Base-by-base conservation (phyloP, 345 rosid genomes). In the Pugionium dolabratum region DNA sequence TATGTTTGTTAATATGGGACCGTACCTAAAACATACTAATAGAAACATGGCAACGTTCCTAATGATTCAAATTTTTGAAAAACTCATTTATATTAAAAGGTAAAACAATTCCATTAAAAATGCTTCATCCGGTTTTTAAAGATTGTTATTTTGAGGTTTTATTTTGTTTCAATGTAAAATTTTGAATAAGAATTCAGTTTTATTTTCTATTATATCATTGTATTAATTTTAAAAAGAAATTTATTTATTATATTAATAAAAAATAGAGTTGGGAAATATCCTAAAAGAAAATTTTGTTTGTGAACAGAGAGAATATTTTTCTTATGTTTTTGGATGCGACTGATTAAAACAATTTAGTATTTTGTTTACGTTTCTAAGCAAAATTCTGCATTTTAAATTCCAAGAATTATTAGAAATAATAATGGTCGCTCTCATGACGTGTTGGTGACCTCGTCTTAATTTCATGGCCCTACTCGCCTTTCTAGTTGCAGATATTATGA, bases 381-480 rank as follows among this genome's bases (percentile, higher is more conserved):
- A 18, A 18, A 40, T 7, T 40, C 3, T 10, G 9, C 7, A 8
- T 9, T 18, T 34, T 34, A 34, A 3, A 1, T 3, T 34, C 4
- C 36, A 34, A 3, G 5, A 3, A 34, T 34, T 34, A 40, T 7
- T 40, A 5, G 44, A 40, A 40, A 8, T 9, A 40, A 40, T 40
- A 7, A 34, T 5, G 42, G 44, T 65, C 67, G 72, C 56, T 53
- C 53, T 67, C 77, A 66, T 72, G 71, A 65, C 77, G 72, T 72
- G 77, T 67, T 66, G 77, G 72, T 73, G 72, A 59, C 67, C 72
- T 66, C 72, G 77, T 73, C 77, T 72, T 68, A 59, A 54, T 47
- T 60, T 40, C 62, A 59, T 45, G 72, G 45, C 52, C 67, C 57
- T 53, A 73, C 67, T 60, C 72, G 66, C 36, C 52, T 67, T 66